Evolutionary conservation across 2,329 filamentous ascomycete species (phyloP), one percentile per base, ranked within the genome.

Genomic region (Fusarium sp.): DNA sequence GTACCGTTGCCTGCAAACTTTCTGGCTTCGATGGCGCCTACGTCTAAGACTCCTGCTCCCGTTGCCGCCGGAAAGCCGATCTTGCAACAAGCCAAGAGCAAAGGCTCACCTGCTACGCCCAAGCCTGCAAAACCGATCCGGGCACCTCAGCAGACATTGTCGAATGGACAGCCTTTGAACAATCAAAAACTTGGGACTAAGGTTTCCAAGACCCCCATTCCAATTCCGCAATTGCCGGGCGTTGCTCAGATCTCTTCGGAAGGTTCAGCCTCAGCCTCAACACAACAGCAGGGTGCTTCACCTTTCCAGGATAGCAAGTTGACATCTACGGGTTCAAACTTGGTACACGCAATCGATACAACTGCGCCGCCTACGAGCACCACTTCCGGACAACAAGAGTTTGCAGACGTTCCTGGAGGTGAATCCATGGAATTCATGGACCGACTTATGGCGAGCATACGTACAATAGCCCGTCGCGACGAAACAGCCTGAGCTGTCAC

Each of bases 361-460:
- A 37, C 30, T 37, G 13, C 35, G n/a, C 43, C n/a, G 38, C 28
- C 43, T 7, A 58, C 33, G 23, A 67, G 21, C 43, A 42, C 47
- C 35, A 49, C 53, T 21, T 30, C 52, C 12, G 49, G 60, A 30
- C 70, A 71, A n/a, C 81, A 82, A 40, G 82, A 81, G 21, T 83
- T 85, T 56, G 79, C 83, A 4, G 84, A 86, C 60, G 83, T 85
- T 28, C 82, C 85, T 13, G 82, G 81, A 16, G 75, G 79, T 54
- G 85, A 85, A 73, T 85, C 84, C n/a, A 83, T 84, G 80, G 80
- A 85, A 32, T 81, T 89, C 44, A 83, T 89, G 49, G 86, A 88
- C 76, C 84, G 84, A 69, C 86, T 89, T 82, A 85, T 89, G 83
- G 77, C 79, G 47, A 88, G 88, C 70, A 79, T 89, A 19, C 83